phyloP scores from a whole-genome alignment of 805 yeast species.

The Candida ulmi region DNA sequence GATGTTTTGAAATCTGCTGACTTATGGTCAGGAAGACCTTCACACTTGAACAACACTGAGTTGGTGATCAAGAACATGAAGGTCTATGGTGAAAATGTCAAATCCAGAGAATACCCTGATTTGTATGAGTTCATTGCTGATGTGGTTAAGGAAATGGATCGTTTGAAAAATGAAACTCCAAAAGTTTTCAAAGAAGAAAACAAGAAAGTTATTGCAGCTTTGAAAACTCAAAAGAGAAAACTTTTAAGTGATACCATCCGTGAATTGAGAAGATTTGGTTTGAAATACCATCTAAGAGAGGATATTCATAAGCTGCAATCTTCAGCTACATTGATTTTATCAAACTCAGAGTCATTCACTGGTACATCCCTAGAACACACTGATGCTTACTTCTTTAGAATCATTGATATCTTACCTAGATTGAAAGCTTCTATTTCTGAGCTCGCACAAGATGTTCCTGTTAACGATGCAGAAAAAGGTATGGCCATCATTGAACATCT shows the following conservation, averaged over 20 bases:
- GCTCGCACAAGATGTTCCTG: constrained; percentile 71
- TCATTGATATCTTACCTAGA: constrained; percentile 77
- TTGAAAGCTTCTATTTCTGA: constrained; percentile 58
- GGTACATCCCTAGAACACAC: constrained; percentile 38
- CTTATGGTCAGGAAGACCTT: constrained; percentile 53
- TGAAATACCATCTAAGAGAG: constrained; percentile 58
- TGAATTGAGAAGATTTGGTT: constrained; percentile 71
- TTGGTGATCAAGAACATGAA: constrained; percentile 53
- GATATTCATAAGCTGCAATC: constrained; percentile 61
- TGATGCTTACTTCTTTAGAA: constrained; percentile 52
- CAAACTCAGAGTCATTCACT: constrained; percentile 43
- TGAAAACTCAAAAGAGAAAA: constrained; percentile 78
- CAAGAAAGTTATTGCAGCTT: constrained; percentile 61
- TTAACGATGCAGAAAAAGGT: constrained; percentile 66
- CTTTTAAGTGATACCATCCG: constrained; percentile 71
- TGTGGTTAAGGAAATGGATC: constrained; percentile 50
- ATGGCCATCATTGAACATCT: constrained; percentile 73
- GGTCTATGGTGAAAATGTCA: constrained; percentile 33
- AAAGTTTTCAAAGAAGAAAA: constrained; percentile 59
- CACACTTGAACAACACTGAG: constrained; percentile 45
- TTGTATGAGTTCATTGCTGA: constrained; percentile 51
- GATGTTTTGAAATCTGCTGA: constrained; percentile 23
- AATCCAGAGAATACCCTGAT: constrained; percentile 35
- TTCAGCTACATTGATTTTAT: constrained; percentile 57
- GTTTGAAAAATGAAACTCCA: constrained; percentile 77